Evolutionary conservation across 2,329 filamentous ascomycete species (phyloP).

Genomic region (Diaporthe vaccinii): DNA sequence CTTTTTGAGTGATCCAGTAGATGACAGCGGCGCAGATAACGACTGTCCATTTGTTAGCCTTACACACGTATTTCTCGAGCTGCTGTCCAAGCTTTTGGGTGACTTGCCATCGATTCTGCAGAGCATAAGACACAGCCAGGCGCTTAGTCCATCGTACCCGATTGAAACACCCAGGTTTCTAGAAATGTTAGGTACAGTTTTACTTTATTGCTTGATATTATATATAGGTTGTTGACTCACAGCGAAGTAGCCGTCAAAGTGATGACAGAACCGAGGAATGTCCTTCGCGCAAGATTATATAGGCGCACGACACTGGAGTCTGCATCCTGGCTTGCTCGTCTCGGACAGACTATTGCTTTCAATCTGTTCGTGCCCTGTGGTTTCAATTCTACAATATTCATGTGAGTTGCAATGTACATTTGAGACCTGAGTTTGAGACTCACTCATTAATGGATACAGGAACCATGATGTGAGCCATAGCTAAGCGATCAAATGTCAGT

Average conservation of each 20-base stretch:
- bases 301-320: slow-evolving; percentile 10
- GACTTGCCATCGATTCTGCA: slow-evolving; percentile 3
- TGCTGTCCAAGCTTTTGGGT: neutral
- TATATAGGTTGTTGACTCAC: neutral
- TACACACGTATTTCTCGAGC: neutral
- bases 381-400: slow-evolving; percentile 1
- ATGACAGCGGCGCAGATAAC: slow-evolving; percentile 7
- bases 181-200: neutral
- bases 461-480: slow-evolving; percentile 16
- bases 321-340: slow-evolving; percentile 2
- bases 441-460: slow-evolving; percentile 11
- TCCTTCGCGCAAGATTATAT: slow-evolving; percentile 4
- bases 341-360: neutral
- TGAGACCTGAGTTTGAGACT: neutral
- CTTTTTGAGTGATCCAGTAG: slow-evolving; percentile 20
- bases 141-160: neutral
- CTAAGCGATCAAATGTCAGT: neutral
- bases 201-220: neutral
- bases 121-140: slow-evolving; percentile 18
- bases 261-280: slow-evolving; percentile 7
- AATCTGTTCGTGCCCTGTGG: neutral
- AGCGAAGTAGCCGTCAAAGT: neutral
- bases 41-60: neutral
- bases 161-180: slow-evolving; percentile 9
- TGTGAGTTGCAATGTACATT: neutral